Evolutionary conservation across 176 grass and related monocot genomes (phyloP), one percentile per base, ranked within the genome.

Genomic region (Phragmites australis): DNA sequence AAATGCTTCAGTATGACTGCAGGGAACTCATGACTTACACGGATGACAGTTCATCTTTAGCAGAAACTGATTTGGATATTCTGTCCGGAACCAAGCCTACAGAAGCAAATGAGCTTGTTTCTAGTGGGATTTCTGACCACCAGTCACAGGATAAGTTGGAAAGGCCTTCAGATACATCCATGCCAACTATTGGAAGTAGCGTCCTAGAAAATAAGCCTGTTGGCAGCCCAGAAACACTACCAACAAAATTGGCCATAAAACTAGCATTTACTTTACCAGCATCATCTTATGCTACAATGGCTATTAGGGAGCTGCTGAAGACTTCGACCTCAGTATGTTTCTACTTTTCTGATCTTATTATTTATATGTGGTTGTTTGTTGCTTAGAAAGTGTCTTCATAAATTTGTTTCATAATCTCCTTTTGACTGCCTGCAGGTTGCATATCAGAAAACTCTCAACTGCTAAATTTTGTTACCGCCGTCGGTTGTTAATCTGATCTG

Each of bases 281-380:
- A 82, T 99, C 96, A 34, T 91, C 80, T 27, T 95, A 95, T 69
- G 92, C 96, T 72, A 99, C 96, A 50, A 99, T 99, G 88, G 88
- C 79, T 43, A 91, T 99, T 51, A 87, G 96, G 65, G 96, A 99
- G 84, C 72, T 95, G 18, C 90, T 94, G 72, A 99, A 99, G 82
- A 83, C 67, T 83, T 95, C 92, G 43, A 91, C 90, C 18, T 89
- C 83, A 51, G 96, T 99, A 99, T 78, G 76, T 78, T 65, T 62
- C 13, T 60, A 11, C 56, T 37, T 43, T 43, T 83, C 25, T 77
- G 8, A 16, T 82, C 67, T 66, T 32, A 22, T 6, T 3, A 39
- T 74, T 46, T 26, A 70, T 45, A 55, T 72, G 3, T 54, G 23
- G 51, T 59, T 76, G 65, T 43, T 21, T 5, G 40, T 62, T 48